phyloP scores from a whole-genome alignment of 202 grass and related monocot species.

The Schoenoplectus tabernaemontani region DNA sequence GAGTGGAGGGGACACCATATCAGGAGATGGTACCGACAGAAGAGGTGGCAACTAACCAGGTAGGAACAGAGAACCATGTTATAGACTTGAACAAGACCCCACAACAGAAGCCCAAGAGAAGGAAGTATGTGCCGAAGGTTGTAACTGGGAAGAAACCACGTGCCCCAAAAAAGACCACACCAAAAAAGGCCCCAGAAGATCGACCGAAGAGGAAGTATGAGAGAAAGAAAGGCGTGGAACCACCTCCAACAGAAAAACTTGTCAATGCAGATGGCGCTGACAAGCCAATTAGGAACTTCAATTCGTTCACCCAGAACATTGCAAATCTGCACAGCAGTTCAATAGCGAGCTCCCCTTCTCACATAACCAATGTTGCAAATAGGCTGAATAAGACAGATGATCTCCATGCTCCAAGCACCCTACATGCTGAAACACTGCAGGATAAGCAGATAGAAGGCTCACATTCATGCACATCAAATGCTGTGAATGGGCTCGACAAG shows the following conservation, averaged over 20 bases:
- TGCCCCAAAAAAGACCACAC: conserved; percentile 36
- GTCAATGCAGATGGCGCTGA: conserved; percentile 4
- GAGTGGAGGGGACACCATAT: not conserved
- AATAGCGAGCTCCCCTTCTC: not conserved
- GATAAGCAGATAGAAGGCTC: not conserved
- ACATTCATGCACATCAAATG: conserved; percentile 10
- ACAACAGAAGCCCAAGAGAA: conserved; percentile 50
- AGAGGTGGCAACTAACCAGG: conserved; percentile 21
- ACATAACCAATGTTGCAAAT: not conserved
- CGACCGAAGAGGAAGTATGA: conserved; percentile 59
- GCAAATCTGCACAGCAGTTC: not conserved
- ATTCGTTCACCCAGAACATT: conserved; percentile 1
- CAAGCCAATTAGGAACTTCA: conserved; percentile 10
- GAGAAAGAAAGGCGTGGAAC: conserved; percentile 35
- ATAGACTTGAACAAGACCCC: conserved; percentile 45
- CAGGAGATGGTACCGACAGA: conserved; percentile 15
- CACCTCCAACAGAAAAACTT: conserved; percentile 10
- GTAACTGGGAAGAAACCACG: conserved; percentile 39
- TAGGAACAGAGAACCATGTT: conserved; percentile 15
- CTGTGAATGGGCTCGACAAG: not conserved
- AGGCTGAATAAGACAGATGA: not conserved
- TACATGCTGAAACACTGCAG: not conserved
- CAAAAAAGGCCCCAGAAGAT: conserved; percentile 29
- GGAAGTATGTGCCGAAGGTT: conserved; percentile 76
- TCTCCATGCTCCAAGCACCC: not conserved